A percentile compares a stretch with the other conserved stretches of the same genome.
Conservation (phyloP, 2,329 filamentous ascomycete species). For the Trichoderma sp. region DNA sequence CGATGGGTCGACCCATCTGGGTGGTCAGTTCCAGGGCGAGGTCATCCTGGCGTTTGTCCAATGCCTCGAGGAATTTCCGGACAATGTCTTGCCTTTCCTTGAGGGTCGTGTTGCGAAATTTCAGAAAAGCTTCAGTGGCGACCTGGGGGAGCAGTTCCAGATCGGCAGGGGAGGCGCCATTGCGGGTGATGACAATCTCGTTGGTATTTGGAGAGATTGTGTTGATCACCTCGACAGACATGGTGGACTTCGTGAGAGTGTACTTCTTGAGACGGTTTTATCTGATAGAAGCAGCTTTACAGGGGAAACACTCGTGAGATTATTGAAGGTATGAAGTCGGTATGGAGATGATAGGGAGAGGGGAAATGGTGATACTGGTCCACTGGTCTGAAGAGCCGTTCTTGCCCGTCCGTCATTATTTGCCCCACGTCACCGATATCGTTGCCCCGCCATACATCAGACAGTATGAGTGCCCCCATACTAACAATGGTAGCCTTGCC, state of each 20-base stretch:
- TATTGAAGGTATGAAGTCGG: not conserved
- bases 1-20: slow-evolving; percentile 93
- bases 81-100: slow-evolving; percentile 76
- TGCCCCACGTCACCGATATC: slow-evolving; percentile 20
- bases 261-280: not conserved
- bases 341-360: slow-evolving; percentile 8
- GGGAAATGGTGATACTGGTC: slow-evolving; percentile 4
- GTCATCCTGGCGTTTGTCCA: slow-evolving; percentile 71
- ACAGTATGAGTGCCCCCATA: not conserved
- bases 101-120: slow-evolving; percentile 72
- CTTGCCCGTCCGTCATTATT: slow-evolving; percentile 7
- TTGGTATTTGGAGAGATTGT: slow-evolving; percentile 93
- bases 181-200: slow-evolving; percentile 75
- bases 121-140: slow-evolving; percentile 72
- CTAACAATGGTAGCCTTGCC: not conserved
- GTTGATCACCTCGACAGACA: slow-evolving; percentile 63
- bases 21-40: slow-evolving; percentile 82
- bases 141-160: slow-evolving; percentile 68
- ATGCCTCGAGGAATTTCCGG: slow-evolving; percentile 69
- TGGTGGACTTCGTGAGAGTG: slow-evolving; percentile 30
- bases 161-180: slow-evolving; percentile 68
- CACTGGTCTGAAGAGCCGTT: not conserved
- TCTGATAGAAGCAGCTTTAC: not conserved
- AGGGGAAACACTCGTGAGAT: not conserved
- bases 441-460: slow-evolving; percentile 12